Evolutionary conservation across 495 filamentous ascomycete species (phyloP).

Genomic region (Lasiosphaeris hirsuta): DNA sequence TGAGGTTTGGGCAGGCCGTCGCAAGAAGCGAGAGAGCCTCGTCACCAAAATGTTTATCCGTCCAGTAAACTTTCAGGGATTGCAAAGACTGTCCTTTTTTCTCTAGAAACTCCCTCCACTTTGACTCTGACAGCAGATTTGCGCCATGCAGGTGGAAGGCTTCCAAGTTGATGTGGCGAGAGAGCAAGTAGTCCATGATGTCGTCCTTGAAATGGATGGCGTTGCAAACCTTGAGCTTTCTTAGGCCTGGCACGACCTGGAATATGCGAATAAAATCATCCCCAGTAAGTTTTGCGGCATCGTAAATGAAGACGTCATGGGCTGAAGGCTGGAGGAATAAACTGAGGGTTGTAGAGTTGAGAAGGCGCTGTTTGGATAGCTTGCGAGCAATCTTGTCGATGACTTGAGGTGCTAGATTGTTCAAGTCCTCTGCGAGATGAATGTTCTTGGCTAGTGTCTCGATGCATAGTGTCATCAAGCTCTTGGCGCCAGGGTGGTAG

Average conservation of each 20-base stretch:
- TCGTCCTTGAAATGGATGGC: constrained; percentile 84
- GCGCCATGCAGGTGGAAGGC: constrained; percentile 67
- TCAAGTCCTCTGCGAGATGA: constrained; percentile 75
- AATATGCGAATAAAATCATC: constrained; percentile 80
- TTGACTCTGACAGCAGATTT: constrained; percentile 70
- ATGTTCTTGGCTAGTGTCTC: constrained; percentile 83
- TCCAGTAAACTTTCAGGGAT: constrained; percentile 66
- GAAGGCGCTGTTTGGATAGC: constrained; percentile 71
- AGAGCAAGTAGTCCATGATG: constrained; percentile 74
- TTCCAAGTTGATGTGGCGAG: constrained; percentile 59
- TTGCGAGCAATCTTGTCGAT: constrained; percentile 76
- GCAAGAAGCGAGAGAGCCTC: constrained; percentile 53
- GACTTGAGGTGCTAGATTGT: constrained; percentile 65
- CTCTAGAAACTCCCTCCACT: constrained; percentile 65
- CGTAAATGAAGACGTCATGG: constrained; percentile 70
- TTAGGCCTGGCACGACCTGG: constrained; percentile 64
- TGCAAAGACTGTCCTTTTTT: constrained; percentile 59
- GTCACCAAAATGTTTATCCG: constrained; percentile 62
- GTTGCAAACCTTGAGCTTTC: constrained; percentile 67
- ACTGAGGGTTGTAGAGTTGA: constrained; percentile 65
- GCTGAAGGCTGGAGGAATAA: constrained; percentile 71
- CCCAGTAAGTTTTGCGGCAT: constrained; percentile 68
- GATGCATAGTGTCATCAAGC: constrained; percentile 73
- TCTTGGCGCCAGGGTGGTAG: constrained; percentile 64
- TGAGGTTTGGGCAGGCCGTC: constrained; percentile 58